Evolutionary conservation across 2,329 filamentous ascomycete genomes (phyloP).

Genomic region (Aulographum hederae): DNA sequence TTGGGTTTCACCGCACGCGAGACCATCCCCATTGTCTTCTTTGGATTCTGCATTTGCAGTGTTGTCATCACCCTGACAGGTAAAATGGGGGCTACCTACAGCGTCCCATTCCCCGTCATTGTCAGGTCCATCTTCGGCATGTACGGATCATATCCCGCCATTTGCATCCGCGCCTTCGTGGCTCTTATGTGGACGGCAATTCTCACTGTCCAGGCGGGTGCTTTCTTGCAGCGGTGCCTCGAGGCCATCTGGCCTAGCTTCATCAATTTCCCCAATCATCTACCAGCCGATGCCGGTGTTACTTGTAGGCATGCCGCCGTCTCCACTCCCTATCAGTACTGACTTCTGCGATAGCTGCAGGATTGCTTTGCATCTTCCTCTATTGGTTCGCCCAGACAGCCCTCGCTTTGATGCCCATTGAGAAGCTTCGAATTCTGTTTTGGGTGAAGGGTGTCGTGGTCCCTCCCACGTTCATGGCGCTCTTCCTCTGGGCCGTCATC

Average conservation of each 20-base stretch:
- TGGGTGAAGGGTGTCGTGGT: constrained; percentile 25
- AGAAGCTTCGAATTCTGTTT: constrained; percentile 25
- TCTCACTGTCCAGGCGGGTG: constrained; percentile 26
- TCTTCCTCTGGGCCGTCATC: constrained; percentile 26
- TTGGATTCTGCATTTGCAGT: constrained; percentile 27
- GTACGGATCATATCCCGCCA: constrained; percentile 24
- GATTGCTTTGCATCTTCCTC: constrained; percentile 31
- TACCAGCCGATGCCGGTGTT: constrained; percentile 14
- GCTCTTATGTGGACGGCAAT: constrained; percentile 30
- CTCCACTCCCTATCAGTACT: not conserved
- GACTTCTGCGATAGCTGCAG: constrained; percentile 18
- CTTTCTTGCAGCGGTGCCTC: constrained; percentile 23
- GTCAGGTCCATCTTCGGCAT: constrained; percentile 26
- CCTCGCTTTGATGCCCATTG: constrained; percentile 24
- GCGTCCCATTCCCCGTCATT: constrained; percentile 22
- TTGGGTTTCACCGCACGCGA: constrained; percentile 28
- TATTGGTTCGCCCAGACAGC: constrained; percentile 31
- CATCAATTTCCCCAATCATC: constrained; percentile 19
- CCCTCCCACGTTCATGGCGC: constrained; percentile 23
- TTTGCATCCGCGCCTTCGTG: constrained; percentile 25
- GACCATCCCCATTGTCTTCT: constrained; percentile 29
- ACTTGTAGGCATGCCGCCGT: constrained; percentile 9
- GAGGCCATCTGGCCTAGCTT: constrained; percentile 24
- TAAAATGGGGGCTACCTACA: constrained; percentile 22
- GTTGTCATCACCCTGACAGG: constrained; percentile 30